Base-by-base conservation (phyloP, 2,329 filamentous ascomycete species). In the Aspergillus alliaceus region DNA sequence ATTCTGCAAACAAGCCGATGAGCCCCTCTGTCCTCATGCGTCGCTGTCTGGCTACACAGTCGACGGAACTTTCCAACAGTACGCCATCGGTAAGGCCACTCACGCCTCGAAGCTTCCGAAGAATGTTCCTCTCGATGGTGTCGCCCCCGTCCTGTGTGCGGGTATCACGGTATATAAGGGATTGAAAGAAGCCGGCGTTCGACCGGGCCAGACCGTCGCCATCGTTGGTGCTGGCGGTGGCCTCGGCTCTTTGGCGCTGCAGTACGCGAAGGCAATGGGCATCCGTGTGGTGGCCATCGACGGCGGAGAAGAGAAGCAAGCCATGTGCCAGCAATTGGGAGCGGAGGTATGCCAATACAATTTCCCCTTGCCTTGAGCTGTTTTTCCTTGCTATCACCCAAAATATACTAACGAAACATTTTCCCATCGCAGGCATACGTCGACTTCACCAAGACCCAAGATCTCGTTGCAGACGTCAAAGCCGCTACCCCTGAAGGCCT, bases 211-310 rank as follows among this genome's bases (percentile, higher is more conserved):
- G 75, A 87, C 82, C 37, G 86, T 96, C 25, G 92, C 90, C 64
- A 88, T 96, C 63, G 90, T 96, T 60, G 92, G 92, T 70, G 91
- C 91, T 27, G 91, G 91, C 63, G 91, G 91, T 75, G 90, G 91
- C 67, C 83, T 96, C 56, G 91, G 91, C 29, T 87, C 83, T 55
- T 80, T 96, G 63, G 91, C 91, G 22, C 81, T 89, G 66, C 93
- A 96, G 79, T 96, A 96, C 76, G 91, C 90, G 53, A 90, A 88
- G 76, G 93, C 92, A 40, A 96, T 97, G 92, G 91, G 92, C 58
- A 79, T 96, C 51, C 82, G 87, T 62, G 80, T 86, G 64, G 87
- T 96, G 68, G 91, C 88, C 66, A 92, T 97, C 65, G 93, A 96
- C 68, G 85, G 84, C 50, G 92, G 92, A 50, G 85, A 86, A 2